These are phyloP conservation scores for Rhypophila decipiens DNA, from an alignment of 495 filamentous ascomycete genomes.

Conservation along the genomic window DNA sequence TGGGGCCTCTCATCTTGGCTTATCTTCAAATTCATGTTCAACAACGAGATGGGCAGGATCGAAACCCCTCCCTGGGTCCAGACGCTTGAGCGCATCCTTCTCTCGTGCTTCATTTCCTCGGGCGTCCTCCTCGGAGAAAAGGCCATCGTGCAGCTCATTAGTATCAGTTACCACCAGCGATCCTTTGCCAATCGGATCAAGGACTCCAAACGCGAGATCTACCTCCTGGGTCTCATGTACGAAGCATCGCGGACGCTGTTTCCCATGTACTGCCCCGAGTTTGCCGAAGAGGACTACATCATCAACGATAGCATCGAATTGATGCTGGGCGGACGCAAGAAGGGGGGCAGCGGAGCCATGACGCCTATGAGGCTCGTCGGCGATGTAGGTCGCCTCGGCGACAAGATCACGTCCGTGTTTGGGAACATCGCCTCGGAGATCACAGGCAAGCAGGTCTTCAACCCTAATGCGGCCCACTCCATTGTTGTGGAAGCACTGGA, in stretches of 20 bases:
- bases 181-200: constrained; percentile 87
- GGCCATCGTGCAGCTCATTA: constrained; percentile 82
- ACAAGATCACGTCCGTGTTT: constrained; percentile 85
- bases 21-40: constrained; percentile 66
- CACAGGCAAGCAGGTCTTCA: constrained; percentile 90
- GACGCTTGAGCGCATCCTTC: constrained; percentile 63
- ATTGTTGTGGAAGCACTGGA: constrained; percentile 85
- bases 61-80: constrained; percentile 31
- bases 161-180: constrained; percentile 88
- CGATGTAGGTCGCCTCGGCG: constrained; percentile 74
- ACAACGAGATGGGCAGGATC: constrained; percentile 9
- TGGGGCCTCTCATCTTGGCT: constrained; percentile 77
- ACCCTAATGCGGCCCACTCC: constrained; percentile 80
- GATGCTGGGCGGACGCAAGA: constrained; percentile 40
- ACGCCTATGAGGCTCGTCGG: constrained; percentile 74
- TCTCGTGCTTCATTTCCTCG: constrained; percentile 68
- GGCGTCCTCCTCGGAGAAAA: constrained; percentile 77
- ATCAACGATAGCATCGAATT: constrained; percentile 73
- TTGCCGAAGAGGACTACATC: constrained; percentile 81
- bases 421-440: constrained; percentile 93
- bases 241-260: constrained; percentile 84
- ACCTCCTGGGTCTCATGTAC: constrained; percentile 74
- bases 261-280: constrained; percentile 85
- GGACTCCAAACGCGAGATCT: constrained; percentile 76
- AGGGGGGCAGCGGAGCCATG: constrained; percentile 49